Evolutionary conservation across 2,329 filamentous ascomycete species (phyloP), one percentile per base, ranked within the genome.

Genomic region (Teratosphaeria nubilosa): DNA sequence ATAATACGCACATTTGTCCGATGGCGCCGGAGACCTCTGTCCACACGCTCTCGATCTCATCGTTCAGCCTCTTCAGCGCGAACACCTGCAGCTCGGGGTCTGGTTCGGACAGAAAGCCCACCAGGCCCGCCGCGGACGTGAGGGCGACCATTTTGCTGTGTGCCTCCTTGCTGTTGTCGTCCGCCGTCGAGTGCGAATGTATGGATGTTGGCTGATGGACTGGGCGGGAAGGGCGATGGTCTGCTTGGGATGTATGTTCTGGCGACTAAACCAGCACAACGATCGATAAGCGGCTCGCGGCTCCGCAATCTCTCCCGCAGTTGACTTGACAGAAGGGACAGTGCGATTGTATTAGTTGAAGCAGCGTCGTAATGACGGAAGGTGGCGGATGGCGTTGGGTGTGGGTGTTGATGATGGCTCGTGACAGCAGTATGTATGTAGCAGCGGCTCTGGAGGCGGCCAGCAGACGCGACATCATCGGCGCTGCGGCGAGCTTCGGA

Each of bases 41-140:
- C 94, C 94, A 99, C 66, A 99, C 85, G 63, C 92, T 88, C 75
- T 97, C 91, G 69, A 99, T 95, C 72, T 97, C 89, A 68, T 94
- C 88, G 76, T 99, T 96, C 70, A 99, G 84, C 66, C 90, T 91
- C 78, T 96, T 89, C 66, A 99, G 82, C 65, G 94, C 94, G 73
- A 96, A 99, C 67, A 92, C 85, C 80, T 91, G 91, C 75, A 99
- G 86, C 76, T 95, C 90, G 58, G 88, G 84, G 76, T 97, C 94
- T 68, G 95, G 91, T 73, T 99, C 94, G 66, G 90, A 88, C 63
- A 99, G 84, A 75, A 96, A 96, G 78, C 91, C 92, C 72, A 99
- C 84, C 60, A 99, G 86, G 75, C 94, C 94, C 66, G 90, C 92
- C 66, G 94, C 94, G 67, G 92, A 96, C 70, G 91, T 90, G 73